Conservation (phyloP, 768 basidiomycete genomes). For the Lentinus brumalis region DNA sequence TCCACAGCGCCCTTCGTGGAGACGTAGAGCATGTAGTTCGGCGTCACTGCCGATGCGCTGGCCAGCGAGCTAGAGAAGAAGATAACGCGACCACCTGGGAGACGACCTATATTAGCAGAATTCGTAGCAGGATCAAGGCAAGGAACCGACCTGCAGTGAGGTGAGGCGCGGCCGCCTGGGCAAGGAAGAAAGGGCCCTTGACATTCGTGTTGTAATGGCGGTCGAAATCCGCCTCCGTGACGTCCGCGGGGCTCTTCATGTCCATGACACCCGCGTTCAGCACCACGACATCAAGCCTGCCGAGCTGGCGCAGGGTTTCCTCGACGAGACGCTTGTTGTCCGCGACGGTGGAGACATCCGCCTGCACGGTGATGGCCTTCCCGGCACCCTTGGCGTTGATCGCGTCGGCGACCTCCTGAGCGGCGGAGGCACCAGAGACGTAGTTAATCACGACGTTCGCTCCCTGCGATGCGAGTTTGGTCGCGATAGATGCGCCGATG, state of each 20-base stretch:
- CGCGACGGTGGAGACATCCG: constrained; percentile 51
- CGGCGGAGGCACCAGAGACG: constrained; percentile 41
- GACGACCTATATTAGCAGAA: background rate
- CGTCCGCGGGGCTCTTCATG: constrained; percentile 46
- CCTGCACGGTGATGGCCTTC: constrained; percentile 51
- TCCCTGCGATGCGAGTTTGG: constrained; percentile 54
- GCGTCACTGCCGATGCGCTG: constrained; percentile 42
- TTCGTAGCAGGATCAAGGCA: too few relatives aligned
- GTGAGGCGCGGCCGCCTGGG: constrained; percentile 46
- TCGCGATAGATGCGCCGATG: constrained; percentile 59
- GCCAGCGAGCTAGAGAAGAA: constrained; percentile 59
- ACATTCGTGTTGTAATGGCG: constrained; percentile 56
- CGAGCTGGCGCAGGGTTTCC: constrained; percentile 49
- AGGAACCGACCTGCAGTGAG: constrained; percentile 50
- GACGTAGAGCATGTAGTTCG: constrained; percentile 53
- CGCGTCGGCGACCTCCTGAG: constrained; percentile 47
- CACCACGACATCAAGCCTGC: constrained; percentile 58
- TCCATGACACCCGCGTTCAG: constrained; percentile 63
- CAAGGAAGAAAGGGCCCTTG: constrained; percentile 59
- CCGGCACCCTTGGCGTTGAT: constrained; percentile 46
- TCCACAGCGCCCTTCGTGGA: constrained; percentile 63
- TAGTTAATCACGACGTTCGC: constrained; percentile 64
- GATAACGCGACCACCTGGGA: constrained; percentile 52
- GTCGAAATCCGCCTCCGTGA: constrained; percentile 56
- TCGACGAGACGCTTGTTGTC: constrained; percentile 51